Evolutionary conservation across 768 basidiomycete species (phyloP).

Genomic region (Calocera cornea): DNA sequence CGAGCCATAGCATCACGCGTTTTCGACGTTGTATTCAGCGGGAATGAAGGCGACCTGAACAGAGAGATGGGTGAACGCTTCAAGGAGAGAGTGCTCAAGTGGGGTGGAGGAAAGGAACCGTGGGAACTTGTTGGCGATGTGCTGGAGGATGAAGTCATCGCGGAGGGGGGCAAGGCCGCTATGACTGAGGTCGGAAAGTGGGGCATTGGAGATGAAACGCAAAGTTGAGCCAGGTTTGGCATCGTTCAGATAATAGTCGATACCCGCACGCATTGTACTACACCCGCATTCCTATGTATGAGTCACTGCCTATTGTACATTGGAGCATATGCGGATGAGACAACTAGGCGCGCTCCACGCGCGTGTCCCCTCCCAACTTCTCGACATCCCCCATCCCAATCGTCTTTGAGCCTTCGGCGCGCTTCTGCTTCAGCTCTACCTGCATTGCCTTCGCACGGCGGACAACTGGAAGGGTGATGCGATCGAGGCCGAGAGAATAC

Average conservation of each 20-base stretch:
- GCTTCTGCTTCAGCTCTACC: not conserved
- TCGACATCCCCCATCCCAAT: not conserved
- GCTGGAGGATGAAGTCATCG: conserved; percentile 50
- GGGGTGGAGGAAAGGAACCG: conserved; percentile 83
- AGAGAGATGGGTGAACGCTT: conserved; percentile 69
- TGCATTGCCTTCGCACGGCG: not conserved
- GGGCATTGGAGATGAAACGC: conserved; percentile 52
- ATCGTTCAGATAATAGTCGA: not conserved
- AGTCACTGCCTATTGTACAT: not conserved
- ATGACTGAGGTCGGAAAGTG: conserved; percentile 87
- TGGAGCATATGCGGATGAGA: not conserved
- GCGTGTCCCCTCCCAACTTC: not conserved
- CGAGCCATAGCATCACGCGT: conserved; percentile 90
- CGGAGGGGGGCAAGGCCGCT: conserved; percentile 57
- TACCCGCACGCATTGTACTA: not conserved
- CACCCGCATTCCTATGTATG: not conserved
- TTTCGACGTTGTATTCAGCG: conserved; percentile 58
- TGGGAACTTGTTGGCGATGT: conserved; percentile 81
- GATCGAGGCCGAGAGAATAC: not conserved
- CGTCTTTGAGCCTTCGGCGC: not conserved
- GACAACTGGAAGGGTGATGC: not conserved
- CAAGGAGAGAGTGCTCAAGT: conserved; percentile 57
- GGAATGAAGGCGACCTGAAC: conserved; percentile 43
- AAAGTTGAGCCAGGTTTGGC: not conserved
- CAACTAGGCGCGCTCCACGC: not conserved